Evolutionary conservation across 345 rosid species (phyloP), one percentile per base, ranked within the genome.

Genomic region (Combretum micranthum): DNA sequence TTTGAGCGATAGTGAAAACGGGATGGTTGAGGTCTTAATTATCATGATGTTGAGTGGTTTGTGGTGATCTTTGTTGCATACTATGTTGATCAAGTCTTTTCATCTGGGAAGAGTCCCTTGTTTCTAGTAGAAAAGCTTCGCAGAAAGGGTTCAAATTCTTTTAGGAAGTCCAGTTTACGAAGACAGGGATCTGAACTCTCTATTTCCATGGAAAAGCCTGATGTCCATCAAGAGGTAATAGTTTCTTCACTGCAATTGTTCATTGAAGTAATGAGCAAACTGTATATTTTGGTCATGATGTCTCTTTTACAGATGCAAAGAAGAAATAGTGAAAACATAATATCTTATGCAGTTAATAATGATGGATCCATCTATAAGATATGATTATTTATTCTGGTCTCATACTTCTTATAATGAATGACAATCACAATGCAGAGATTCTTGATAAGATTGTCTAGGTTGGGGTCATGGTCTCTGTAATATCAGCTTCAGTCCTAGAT

Each of bases 11-110:
- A 76, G 83, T 32, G 15, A 25, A 62, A 85, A 82, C 61, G 83
- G 83, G 68, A 77, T 88, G 90, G 75, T 48, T 22, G 89, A 83
- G 50, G 74, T 81, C 55, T 65, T 83, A 61, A 64, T 63, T 60
- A 86, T 88, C 75, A 88, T 83, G 65, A 18, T 56, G 55, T 84
- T 51, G 97, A 92, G 63, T 92, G 97, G 99, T 50, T 85, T 49
- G 18, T 80, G 52, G 56, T 82, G 52, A 84, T 86, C 63, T 55
- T 69, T 50, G 57, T 70, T 54, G 94, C 97, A 58, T 84, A 80
- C 71, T 86, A 88, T 56, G 20, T 82, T 16, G 96, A 93, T 64
- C 79, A 77, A 67, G 60, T 78, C 39, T 49, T 66, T 16, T 74
- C 91, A 48, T 69, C 91, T 0, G 83, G 67, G 23, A 92, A 76